Conservation (phyloP, 208 protist species). For the Acanthamoeba healyi region DNA sequence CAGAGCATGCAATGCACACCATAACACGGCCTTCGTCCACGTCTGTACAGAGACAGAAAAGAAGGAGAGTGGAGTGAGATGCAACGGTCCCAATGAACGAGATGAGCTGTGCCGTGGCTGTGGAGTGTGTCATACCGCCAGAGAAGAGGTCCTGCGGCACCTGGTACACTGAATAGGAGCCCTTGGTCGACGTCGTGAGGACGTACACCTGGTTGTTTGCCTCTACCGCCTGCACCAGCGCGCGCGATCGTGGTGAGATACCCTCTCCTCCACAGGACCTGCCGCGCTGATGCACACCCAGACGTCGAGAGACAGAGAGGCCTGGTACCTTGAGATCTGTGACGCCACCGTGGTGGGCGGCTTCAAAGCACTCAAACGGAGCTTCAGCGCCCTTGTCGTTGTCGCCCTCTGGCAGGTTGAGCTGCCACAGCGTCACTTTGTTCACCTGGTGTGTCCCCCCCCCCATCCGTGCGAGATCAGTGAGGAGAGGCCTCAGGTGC, state of each 20-base stretch:
- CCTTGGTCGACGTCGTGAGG: conserved; percentile 6
- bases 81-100: no score
- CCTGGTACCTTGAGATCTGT: background rate
- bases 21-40: background rate
- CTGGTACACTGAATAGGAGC: conserved; percentile 9
- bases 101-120: background rate
- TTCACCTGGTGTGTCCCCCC: no score
- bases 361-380: conserved; percentile 33
- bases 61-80: no score
- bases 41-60: background rate
- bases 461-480: background rate
- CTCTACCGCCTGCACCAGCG: conserved; percentile 3
- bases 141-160: conserved; percentile 20
- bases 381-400: conserved; percentile 3
- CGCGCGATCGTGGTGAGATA: no score
- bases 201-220: background rate
- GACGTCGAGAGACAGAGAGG: background rate
- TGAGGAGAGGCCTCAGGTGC: no score
- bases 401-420: conserved; percentile 9
- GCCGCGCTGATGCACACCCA: no score
- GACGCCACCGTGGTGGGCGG: background rate
- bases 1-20: background rate
- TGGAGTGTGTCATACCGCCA: background rate
- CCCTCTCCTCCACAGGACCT: no score
- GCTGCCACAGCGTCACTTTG: conserved; percentile 27